Conservation (phyloP, 2,329 filamentous ascomycete genomes). For the Aureobasidium sp. region DNA sequence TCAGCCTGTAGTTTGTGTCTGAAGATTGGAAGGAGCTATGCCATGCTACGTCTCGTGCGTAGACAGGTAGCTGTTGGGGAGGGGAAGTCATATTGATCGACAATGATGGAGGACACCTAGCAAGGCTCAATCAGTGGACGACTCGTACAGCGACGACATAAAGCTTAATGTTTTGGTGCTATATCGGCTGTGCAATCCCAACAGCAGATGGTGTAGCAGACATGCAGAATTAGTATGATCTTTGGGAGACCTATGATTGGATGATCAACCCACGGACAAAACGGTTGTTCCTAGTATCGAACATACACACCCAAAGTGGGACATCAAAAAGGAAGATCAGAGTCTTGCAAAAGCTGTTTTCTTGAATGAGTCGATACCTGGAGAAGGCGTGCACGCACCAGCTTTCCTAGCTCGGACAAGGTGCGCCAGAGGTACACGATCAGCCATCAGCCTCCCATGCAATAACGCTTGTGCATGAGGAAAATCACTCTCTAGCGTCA, state of each 20-base stretch:
- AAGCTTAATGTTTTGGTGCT: not conserved
- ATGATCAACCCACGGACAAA: not conserved
- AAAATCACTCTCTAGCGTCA: not conserved
- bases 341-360: not conserved
- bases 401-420: not conserved
- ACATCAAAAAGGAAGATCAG: not conserved
- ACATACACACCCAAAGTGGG: not conserved
- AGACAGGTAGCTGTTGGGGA: not conserved
- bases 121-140: not conserved
- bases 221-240: not conserved
- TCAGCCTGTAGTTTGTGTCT: not conserved
- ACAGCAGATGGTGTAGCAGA: not conserved
- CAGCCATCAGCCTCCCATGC: not conserved
- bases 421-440: not conserved
- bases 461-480: not conserved
- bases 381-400: not conserved
- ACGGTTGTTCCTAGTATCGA: not conserved
- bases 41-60: not conserved
- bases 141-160: not conserved
- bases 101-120: not conserved
- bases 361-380: not conserved
- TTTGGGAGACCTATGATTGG: not conserved
- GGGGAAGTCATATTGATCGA: not conserved
- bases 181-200: not conserved
- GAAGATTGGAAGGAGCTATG: not conserved